Base-by-base conservation (phyloP, 768 basidiomycete genomes). In the Rhodotorula taiwanensis region DNA sequence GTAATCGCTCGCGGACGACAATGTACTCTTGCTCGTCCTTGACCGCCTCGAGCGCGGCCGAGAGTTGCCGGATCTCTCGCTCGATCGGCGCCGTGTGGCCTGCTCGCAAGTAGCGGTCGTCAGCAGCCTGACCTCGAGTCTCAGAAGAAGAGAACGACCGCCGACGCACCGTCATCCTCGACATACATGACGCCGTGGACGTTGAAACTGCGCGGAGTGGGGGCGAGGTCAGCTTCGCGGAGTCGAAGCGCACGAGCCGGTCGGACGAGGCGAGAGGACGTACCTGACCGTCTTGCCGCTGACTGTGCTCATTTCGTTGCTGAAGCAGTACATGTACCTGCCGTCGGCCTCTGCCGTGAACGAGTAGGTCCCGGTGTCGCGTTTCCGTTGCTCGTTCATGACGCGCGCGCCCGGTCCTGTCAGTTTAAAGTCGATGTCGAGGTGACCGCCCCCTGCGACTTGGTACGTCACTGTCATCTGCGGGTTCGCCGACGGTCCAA, bases 1-100 rank as follows among this genome's bases (percentile, higher is more conserved):
- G 95, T 45, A 86, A 86, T 63, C 82, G 82, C 76, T 99, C 95
- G 53, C 95, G 83, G 33, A 98, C 85, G 36, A 94, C 88, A 67
- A 99, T 92, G 77, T 99, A 99, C 77, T 98, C 95, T 75, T 98
- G 94, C 75, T 99, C 95, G 73, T 99, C 95, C 78, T 97, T 97
- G 69, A 99, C 92, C 15, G 88, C 79, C 59, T 86, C 82, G 52
- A 98, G 78, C 14, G 86, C 90, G 57, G 83, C 83, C 20, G 89
- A 84, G 31, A 99, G 78, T 34, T 82, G 78, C 28, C 95, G 85
- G 67, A 98, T 93, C 80, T 98, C 94, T 60, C 87, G 84, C 76
- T 99, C 95, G 54, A 99, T 89, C 11, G 95, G 95, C 15, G 94
- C 93, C 61, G 94, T 88, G 51, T 79, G 76, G 28, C 78, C 70